A percentile compares a stretch with the other conserved stretches of the same genome.
Conservation (phyloP, 305 asterid species). For the Withania somnifera region DNA sequence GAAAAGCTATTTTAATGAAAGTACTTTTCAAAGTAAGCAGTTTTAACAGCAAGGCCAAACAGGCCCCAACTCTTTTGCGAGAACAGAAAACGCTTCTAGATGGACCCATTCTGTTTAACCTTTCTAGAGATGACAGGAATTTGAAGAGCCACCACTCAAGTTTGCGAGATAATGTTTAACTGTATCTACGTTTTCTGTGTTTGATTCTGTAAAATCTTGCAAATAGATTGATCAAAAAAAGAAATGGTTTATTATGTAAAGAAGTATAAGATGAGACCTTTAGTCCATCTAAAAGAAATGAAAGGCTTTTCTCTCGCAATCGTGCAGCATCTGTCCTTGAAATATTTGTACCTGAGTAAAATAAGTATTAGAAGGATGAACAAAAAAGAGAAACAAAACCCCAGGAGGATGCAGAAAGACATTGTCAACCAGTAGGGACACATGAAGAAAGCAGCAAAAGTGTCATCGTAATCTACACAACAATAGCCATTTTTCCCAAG, state of each 20-base stretch:
- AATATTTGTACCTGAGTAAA: slow-evolving; percentile 60
- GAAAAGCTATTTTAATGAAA: no score
- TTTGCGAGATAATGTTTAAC: background rate
- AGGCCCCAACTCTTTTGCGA: background rate
- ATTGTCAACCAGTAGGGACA: background rate
- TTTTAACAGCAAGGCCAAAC: no score
- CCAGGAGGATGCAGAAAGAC: background rate
- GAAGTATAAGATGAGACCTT: slow-evolving; percentile 32
- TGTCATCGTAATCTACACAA: background rate
- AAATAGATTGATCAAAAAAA: background rate
- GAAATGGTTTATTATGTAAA: background rate
- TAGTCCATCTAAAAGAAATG: slow-evolving; percentile 57
- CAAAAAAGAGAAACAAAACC: background rate
- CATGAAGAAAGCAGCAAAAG: background rate
- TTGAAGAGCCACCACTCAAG: background rate
- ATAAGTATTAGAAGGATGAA: background rate
- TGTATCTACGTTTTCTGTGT: background rate
- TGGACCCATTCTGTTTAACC: background rate
- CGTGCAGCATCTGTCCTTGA: slow-evolving; percentile 70
- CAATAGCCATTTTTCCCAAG: background rate
- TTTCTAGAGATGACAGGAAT: background rate
- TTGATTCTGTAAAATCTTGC: background rate
- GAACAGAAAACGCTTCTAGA: background rate
- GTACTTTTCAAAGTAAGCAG: no score
- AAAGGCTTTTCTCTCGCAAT: slow-evolving; percentile 55